Evolutionary conservation across 129 eudicot genomes (phyloP), one percentile per base, ranked within the genome.

Genomic region (Scalesia atractyloides): DNA sequence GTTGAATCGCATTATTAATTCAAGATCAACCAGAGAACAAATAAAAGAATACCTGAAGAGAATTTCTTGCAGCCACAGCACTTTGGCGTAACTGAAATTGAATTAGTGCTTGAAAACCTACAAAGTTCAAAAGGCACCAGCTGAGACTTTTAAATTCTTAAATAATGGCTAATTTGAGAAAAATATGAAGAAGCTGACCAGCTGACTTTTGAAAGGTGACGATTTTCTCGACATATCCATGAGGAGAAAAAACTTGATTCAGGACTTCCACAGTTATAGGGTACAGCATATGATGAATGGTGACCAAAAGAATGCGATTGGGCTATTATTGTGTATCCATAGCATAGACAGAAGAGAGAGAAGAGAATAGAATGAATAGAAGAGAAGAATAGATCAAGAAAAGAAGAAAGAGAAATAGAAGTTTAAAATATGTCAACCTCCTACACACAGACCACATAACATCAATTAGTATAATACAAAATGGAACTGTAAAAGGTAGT

Each of bases 151-250:
- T 4, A 47, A 62, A 13, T 34, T 24, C 43, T 3, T 17, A 14
- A 67, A 48, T 37, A 61, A 12, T 54, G 68, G 49, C 33, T 30
- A 4, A 30, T 30, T 30, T 30, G 34, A 30, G 34, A 30, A 30
- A 30, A 2, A 85, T 79, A 70, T 76, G 82, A 84, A 83, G 86
- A 87, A 72, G 87, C 98, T 94, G 91, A 94, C 97, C 99, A 70
- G 99, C 99, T 79, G 99, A 94, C 84, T 94, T 94, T 89, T 94
- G 99, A 83, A 94, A 94, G 8, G 99, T 90, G 89, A 94, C 99
- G 73, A 94, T 81, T 88, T 94, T 94, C 91, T 94, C 99, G 75
- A 94, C 99, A 66, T 81, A 84, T 83, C 99, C 99, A 84, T 94
- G 92, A 80, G 99, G 95, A 86, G 99, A 94, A 83, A 94, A 94